Evolutionary conservation across 371 early-diverging fungal species (phyloP).

Genomic region (Zopfochytrium polystomum): DNA sequence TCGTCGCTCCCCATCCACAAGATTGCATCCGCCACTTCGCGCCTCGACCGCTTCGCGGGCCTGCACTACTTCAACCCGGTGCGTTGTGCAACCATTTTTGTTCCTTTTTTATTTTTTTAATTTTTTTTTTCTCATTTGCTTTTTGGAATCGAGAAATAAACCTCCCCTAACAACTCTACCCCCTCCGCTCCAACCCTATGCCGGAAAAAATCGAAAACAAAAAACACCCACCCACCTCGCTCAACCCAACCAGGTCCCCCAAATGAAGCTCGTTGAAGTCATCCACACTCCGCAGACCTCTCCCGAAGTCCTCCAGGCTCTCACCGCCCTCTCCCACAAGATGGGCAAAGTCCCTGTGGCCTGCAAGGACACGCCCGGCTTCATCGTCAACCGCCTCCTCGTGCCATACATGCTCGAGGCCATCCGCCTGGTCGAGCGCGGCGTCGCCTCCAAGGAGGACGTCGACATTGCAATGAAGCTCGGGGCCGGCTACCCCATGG

Average conservation of each 20-base stretch:
- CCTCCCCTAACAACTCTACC: too few relatives aligned
- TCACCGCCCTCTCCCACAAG: constrained; percentile 63
- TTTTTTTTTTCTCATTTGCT: constrained; percentile 91
- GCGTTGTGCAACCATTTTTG: constrained; percentile 45
- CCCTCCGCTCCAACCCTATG: too few relatives aligned
- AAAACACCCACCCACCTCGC: too few relatives aligned
- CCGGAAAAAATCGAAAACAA: too few relatives aligned
- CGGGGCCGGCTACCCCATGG: constrained; percentile 98
- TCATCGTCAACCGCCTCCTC: constrained; percentile 79
- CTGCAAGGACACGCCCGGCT: constrained; percentile 97
- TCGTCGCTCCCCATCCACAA: constrained; percentile 79
- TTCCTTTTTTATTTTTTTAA: constrained; percentile 58
- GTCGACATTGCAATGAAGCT: constrained; percentile 96
- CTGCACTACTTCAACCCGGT: constrained; percentile 97
- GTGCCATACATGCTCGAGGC: constrained; percentile 97
- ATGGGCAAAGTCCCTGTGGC: constrained; percentile 85
- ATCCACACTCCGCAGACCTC: constrained; percentile 68
- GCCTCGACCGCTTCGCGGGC: constrained; percentile 72
- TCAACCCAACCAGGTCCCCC: constrained; percentile 87
- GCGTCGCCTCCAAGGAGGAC: constrained; percentile 82
- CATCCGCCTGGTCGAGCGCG: constrained; percentile 83
- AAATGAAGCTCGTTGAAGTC: constrained; percentile 96
- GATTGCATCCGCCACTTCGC: constrained; percentile 70
- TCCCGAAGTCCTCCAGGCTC: constrained; percentile 57
- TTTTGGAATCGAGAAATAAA: too few relatives aligned